Conservation (phyloP, 2,329 filamentous ascomycete species). For the Aspergillus viridinutans region DNA sequence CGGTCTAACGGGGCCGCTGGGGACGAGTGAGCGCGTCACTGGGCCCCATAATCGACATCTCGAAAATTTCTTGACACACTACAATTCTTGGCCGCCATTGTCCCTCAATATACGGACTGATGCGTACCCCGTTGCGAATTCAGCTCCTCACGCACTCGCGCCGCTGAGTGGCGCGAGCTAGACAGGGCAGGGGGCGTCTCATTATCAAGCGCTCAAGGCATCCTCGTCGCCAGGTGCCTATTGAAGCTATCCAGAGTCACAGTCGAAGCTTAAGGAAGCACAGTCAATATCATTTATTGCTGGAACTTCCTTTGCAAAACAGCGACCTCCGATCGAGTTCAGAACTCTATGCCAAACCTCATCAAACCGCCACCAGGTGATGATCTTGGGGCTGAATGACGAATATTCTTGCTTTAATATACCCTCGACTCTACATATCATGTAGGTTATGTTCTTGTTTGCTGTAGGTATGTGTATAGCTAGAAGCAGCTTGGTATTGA, state of each 20-base stretch:
- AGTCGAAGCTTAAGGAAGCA: background rate
- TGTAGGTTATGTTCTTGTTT: background rate
- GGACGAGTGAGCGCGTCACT: slow-evolving; percentile 25
- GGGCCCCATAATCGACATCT: background rate
- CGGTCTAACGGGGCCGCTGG: slow-evolving; percentile 16
- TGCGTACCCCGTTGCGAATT: background rate
- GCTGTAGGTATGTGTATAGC: background rate
- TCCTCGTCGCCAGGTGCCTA: background rate
- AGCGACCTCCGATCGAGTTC: background rate
- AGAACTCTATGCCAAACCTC: background rate
- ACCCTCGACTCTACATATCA: background rate
- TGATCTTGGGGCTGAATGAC: background rate
- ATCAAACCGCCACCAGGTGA: background rate
- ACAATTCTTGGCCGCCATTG: background rate
- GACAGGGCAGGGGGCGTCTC: background rate
- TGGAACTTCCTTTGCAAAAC: background rate
- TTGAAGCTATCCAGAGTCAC: background rate
- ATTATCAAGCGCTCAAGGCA: background rate
- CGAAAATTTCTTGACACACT: background rate
- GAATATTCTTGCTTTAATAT: background rate
- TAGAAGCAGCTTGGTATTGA: background rate
- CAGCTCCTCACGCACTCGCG: background rate
- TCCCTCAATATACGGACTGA: too few species aligned
- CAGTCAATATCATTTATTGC: background rate
- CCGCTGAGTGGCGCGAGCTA: background rate